These are phyloP conservation scores for Daldinia caldariorum DNA, from an alignment of 495 filamentous ascomycete species.

Conservation along the genomic window DNA sequence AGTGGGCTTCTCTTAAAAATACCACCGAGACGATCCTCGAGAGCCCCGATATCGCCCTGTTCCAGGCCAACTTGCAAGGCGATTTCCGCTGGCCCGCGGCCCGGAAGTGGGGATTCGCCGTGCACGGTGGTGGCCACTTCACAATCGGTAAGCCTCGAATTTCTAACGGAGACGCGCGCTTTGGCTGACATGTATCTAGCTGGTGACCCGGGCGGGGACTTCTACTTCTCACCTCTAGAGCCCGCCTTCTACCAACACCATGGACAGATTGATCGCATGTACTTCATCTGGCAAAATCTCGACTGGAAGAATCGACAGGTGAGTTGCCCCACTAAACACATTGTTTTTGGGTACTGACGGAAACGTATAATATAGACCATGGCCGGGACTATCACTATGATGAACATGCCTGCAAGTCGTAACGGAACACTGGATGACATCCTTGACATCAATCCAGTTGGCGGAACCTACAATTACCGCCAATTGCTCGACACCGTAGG, in stretches of 20 bases:
- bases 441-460: constrained; percentile 46
- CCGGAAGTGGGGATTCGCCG: constrained; percentile 46
- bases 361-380: constrained; percentile 45
- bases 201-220: constrained; percentile 59
- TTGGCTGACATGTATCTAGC: constrained; percentile 27
- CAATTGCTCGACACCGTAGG: constrained; percentile 47
- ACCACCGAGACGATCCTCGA: constrained; percentile 53
- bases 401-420: constrained; percentile 48
- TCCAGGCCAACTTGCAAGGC: constrained; percentile 54
- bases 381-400: constrained; percentile 55
- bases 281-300: constrained; percentile 75
- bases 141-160: constrained; percentile 39
- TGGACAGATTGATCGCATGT: constrained; percentile 73
- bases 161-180: not conserved
- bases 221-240: constrained; percentile 70
- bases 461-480: constrained; percentile 25
- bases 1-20: constrained; percentile 52
- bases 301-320: constrained; percentile 53
- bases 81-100: constrained; percentile 46
- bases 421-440: constrained; percentile 49
- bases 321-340: constrained; percentile 5
- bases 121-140: constrained; percentile 55
- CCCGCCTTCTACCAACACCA: constrained; percentile 78
- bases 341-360: constrained; percentile 1
- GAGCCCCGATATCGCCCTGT: constrained; percentile 44